Base-by-base conservation (phyloP, 768 basidiomycete genomes). In the Chalciporus sphaerocephalus region DNA sequence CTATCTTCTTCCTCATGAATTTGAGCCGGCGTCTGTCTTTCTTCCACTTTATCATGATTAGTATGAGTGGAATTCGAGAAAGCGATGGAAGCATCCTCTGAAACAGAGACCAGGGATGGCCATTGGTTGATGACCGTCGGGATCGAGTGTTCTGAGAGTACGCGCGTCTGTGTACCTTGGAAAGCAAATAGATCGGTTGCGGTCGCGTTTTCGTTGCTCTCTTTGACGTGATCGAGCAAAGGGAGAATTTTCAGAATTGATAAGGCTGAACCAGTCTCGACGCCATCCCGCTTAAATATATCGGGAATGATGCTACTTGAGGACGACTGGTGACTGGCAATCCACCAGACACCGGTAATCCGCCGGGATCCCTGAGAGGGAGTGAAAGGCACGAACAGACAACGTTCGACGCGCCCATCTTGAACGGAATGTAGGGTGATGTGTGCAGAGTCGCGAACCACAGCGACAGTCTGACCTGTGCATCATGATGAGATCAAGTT, bases 181-280 rank as follows among this genome's bases (percentile, higher is more conserved):
- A 90, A 89, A 32, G 86, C 83, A 61, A 92, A 92, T 32, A 91
- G 66, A 66, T 90, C 84, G 44, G 82, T 82, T 7, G 84, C 83
- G 46, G 80, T 84, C 55, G 79, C 61, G 48, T 78, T 76, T 55
- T 82, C 78, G 13, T 72, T 69, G n/a, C 84, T 80, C 54, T 87
- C 86, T 51, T 76, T 78, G 27, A 87, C 66, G 41, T 73, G 71
- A 55, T 92, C 88, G 7, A 92, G 74, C 6, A 88, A 71, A 12
- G 90, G 89, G 12, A 89, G 70, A 16, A 70, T 70, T 62, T 75
- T 79, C 15, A 92, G 70, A 35, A 86, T 71, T 17, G 87, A 83
- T 54, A 83, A 80, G 12, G 87, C 80, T 32, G 87, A 82, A 35
- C 90, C 90, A 61, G 88, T 79, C 89, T 92, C 24, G 42, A 80